Evolutionary conservation across 1,139 yeast genomes (phyloP).

Genomic region (Geotrichum klebahnii): DNA sequence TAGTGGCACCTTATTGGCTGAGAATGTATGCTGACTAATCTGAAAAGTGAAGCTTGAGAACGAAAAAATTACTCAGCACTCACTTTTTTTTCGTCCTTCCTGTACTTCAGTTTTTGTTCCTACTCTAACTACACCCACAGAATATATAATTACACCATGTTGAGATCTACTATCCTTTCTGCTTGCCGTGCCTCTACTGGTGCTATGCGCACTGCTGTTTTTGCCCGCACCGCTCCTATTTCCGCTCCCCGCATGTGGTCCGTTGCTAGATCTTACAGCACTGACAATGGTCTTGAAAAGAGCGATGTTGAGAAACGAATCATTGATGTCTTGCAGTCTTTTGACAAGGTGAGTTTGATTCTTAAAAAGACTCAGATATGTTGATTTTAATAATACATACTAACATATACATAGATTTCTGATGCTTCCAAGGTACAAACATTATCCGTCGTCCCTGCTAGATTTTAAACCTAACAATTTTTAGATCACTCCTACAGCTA

Average conservation of each 20-base stretch:
- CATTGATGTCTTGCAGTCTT: constrained; percentile 72
- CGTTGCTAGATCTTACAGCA: constrained; percentile 30
- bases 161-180: constrained; percentile 22
- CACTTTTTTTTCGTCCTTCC: no score
- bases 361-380: constrained; percentile 14
- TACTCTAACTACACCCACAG: no score
- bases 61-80: no score
- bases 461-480: neutral
- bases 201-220: constrained; percentile 19
- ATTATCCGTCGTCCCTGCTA: neutral
- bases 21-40: no score
- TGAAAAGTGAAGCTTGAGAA: no score
- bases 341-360: constrained; percentile 56
- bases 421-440: constrained; percentile 29
- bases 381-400: constrained; percentile 9
- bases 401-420: constrained; percentile 22
- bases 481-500: constrained; percentile 52
- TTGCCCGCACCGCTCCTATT: constrained; percentile 17
- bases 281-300: constrained; percentile 64
- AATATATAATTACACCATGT: constrained; percentile 14
- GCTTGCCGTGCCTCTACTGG: constrained; percentile 22
- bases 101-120: no score
- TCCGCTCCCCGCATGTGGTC: constrained; percentile 22
- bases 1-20: no score
- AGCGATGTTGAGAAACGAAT: constrained; percentile 72